Percentiles rank a stretch among this genome's conserved stretches.
Conservation (phyloP, 805 yeast species). For the Diddensiella transvaalensis region DNA sequence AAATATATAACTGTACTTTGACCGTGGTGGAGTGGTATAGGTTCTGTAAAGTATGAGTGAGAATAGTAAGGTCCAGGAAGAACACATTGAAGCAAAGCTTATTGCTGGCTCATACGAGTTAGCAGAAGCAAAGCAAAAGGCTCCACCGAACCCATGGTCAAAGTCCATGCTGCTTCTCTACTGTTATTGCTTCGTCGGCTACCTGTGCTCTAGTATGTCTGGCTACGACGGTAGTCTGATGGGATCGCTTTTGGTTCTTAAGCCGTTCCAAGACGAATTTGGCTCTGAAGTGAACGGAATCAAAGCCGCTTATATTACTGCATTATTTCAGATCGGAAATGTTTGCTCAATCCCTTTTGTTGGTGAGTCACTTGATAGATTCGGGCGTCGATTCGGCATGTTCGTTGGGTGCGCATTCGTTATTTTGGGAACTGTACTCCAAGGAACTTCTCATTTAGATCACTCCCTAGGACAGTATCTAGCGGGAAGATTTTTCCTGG, state of each 20-base stretch:
- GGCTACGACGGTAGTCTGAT: conserved; percentile 16
- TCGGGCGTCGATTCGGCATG: conserved; percentile 17
- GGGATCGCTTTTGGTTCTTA: conserved; percentile 7
- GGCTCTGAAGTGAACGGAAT: conserved; percentile 11
- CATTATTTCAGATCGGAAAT: conserved; percentile 16
- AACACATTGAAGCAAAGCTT: background rate
- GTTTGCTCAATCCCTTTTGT: conserved; percentile 12
- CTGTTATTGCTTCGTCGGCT: conserved; percentile 10
- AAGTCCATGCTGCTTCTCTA: background rate
- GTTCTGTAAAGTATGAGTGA: too few relatives aligned
- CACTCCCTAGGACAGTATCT: conserved; percentile 11
- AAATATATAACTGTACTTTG: too few relatives aligned
- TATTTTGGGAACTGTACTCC: conserved; percentile 10
- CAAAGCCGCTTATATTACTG: conserved; percentile 14
- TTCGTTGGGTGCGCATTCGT: conserved; percentile 10
- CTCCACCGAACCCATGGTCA: conserved; percentile 10
- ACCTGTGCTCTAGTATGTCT: conserved; percentile 16
- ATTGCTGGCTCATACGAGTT: conserved; percentile 3
- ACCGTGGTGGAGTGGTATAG: too few relatives aligned
- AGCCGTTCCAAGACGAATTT: conserved; percentile 8
- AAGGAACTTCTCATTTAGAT: conserved; percentile 8
- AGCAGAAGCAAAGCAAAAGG: background rate
- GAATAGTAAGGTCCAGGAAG: too few relatives aligned
- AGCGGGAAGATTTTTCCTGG: conserved; percentile 13
- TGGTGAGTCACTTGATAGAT: conserved; percentile 8